Evolutionary conservation across 2,329 filamentous ascomycete genomes (phyloP), one percentile per base, ranked within the genome.

Genomic region (Dendrostoma leiphaemia): DNA sequence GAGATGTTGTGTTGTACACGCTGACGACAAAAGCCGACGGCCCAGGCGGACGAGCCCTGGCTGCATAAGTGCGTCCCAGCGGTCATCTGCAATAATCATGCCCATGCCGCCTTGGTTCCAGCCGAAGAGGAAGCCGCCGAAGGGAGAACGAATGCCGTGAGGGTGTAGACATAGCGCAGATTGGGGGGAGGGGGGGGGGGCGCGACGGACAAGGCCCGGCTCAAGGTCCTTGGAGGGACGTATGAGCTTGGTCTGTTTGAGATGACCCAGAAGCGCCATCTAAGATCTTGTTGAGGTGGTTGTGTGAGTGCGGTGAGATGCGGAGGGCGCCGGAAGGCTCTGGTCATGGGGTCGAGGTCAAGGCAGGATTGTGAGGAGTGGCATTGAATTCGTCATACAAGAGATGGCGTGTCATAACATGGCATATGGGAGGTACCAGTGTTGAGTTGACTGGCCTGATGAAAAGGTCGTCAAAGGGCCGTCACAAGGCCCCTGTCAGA

Each of bases 71-170:
- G 49, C 47, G 23, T 64, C 23, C 65, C 65, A 67, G 13, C 65
- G 60, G 9, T 59, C 63, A 37, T 67, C 65, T 9, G 65, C 65
- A 17, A 67, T 64, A 24, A 67, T 66, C 64, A 67, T 66, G 10
- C 62, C 62, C 65, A 67, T 67, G 19, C 65, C 65, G 12, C 65
- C 65, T 35, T 67, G 65, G 35, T 66, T 62, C 64, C 64, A 67
- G 24, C 65, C 65, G 29, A 67, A 67, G 35, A 68, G 61, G 51
- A 68, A 67, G 9, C 57, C 64, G 9, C 66, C 64, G 26, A 58
- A n/a, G 56, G 23, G 56, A 58, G 52, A n/a, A 58, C 56, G 32
- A 58, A 58, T 26, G 56, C 56, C 31, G 65, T 67, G 53, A 67
- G 63, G 7, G 59, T 56, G 51, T 67, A 66, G 19, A 68, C 65